Evolutionary conservation across 2,329 filamentous ascomycete species (phyloP).

Genomic region (Massarina eburnea): DNA sequence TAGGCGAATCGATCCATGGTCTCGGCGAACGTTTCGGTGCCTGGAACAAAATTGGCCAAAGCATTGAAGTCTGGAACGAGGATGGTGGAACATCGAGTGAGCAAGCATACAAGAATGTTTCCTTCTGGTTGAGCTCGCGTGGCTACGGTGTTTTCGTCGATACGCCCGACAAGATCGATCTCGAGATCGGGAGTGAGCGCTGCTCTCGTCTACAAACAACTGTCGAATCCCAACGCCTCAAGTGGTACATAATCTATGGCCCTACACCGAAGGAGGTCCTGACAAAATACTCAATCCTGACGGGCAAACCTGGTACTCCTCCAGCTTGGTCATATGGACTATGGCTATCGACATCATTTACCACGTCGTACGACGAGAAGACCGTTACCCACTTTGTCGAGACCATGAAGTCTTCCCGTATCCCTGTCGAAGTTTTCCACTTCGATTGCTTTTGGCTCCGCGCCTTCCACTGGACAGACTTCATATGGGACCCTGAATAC

Average conservation of each 20-base stretch:
- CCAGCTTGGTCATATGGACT: conserved; percentile 76
- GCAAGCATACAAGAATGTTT: conserved; percentile 72
- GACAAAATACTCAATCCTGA: conserved; percentile 66
- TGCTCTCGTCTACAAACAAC: conserved; percentile 70
- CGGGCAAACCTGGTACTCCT: conserved; percentile 64
- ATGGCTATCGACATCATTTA: conserved; percentile 77
- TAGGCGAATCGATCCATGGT: conserved; percentile 70
- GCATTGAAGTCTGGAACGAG: conserved; percentile 64
- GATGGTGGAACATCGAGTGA: conserved; percentile 67
- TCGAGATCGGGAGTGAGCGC: conserved; percentile 75
- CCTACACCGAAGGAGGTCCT: conserved; percentile 72
- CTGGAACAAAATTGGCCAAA: conserved; percentile 75
- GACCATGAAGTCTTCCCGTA: conserved; percentile 66
- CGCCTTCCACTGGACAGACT: conserved; percentile 74
- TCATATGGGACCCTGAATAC: conserved; percentile 67
- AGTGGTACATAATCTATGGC: conserved; percentile 74
- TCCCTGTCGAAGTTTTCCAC: conserved; percentile 71
- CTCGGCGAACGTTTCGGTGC: conserved; percentile 76
- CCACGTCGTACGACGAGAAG: conserved; percentile 69
- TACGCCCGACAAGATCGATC: conserved; percentile 66
- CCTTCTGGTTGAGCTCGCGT: conserved; percentile 69
- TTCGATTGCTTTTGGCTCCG: conserved; percentile 80
- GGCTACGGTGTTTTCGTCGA: conserved; percentile 79
- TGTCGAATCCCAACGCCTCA: conserved; percentile 68
- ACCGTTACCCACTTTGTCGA: conserved; percentile 70